Evolutionary conservation across 106 monocot species (phyloP).

Genomic region (Dendrobium catenatum): DNA sequence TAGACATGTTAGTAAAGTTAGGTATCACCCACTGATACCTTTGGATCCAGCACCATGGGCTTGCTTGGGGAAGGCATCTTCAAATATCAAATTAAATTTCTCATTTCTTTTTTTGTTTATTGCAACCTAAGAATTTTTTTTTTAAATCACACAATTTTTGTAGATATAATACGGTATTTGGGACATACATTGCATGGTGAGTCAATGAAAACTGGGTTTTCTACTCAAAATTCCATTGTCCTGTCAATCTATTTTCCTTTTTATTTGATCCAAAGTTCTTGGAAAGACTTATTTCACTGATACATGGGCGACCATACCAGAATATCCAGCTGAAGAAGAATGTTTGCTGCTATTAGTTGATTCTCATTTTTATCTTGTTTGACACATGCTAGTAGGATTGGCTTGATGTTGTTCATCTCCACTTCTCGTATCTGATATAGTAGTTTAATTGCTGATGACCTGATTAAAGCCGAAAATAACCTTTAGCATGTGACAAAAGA

Average conservation of each 20-base stretch:
- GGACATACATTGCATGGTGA: neutral
- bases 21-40: too few relatives aligned
- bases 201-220: neutral
- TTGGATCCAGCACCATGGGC: too few relatives aligned
- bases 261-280: neutral
- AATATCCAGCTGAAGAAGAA: slow-evolving; percentile 81
- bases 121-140: too few relatives aligned
- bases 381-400: slow-evolving; percentile 50
- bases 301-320: slow-evolving; percentile 39
- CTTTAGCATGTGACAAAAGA: neutral
- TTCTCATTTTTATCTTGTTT: slow-evolving; percentile 57
- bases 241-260: neutral
- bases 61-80: too few relatives aligned
- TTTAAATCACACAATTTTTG: neutral
- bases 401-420: slow-evolving; percentile 52
- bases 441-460: slow-evolving; percentile 70
- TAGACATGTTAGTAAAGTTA: too few relatives aligned
- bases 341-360: slow-evolving; percentile 82
- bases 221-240: neutral
- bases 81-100: too few relatives aligned
- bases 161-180: neutral
- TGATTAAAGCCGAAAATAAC: slow-evolving; percentile 8
- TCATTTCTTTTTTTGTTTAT: too few relatives aligned
- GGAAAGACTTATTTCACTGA: slow-evolving; percentile 1
- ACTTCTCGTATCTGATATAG: slow-evolving; percentile 66